Evolutionary conservation across 371 early-diverging fungal species (phyloP).

Genomic region (Mucor mucedo): DNA sequence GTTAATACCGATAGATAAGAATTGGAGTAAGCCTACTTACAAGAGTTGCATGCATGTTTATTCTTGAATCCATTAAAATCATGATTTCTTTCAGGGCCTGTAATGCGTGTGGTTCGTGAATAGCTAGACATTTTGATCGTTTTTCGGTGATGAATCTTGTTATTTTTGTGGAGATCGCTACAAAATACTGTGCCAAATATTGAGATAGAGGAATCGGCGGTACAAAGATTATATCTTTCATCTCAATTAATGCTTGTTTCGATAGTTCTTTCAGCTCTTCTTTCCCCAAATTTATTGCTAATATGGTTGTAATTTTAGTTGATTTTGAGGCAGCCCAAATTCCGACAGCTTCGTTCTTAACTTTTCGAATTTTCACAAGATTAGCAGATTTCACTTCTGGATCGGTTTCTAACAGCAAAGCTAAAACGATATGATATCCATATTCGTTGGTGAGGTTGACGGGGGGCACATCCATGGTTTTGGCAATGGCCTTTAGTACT

Average conservation of each 20-base stretch:
- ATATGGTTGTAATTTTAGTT: constrained; percentile 8
- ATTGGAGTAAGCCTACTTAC: neutral
- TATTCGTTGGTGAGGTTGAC: neutral
- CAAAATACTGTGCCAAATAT: constrained; percentile 9
- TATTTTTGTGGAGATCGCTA: constrained; percentile 18
- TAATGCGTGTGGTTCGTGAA: constrained; percentile 15
- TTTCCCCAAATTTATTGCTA: constrained; percentile 15
- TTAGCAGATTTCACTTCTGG: neutral
- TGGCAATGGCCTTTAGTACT: neutral
- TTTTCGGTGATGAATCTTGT: constrained; percentile 15
- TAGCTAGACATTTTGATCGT: neutral
- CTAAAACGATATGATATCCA: neutral
- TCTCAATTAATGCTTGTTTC: neutral
- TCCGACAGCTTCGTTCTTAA: neutral
- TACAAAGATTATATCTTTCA: neutral
- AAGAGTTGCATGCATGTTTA: constrained; percentile 9
- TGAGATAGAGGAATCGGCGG: neutral
- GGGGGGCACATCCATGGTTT: neutral
- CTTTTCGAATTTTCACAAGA: neutral
- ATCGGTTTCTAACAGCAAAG: constrained; percentile 9
- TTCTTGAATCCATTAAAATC: neutral
- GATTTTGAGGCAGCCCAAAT: neutral
- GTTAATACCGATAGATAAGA: neutral
- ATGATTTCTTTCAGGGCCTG: constrained; percentile 16
- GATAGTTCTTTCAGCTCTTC: neutral